A percentile compares a stretch with the other conserved stretches of the same genome.
Conservation (phyloP, 1,284 basidiomycete genomes). For the Ganoderma multipileum region DNA sequence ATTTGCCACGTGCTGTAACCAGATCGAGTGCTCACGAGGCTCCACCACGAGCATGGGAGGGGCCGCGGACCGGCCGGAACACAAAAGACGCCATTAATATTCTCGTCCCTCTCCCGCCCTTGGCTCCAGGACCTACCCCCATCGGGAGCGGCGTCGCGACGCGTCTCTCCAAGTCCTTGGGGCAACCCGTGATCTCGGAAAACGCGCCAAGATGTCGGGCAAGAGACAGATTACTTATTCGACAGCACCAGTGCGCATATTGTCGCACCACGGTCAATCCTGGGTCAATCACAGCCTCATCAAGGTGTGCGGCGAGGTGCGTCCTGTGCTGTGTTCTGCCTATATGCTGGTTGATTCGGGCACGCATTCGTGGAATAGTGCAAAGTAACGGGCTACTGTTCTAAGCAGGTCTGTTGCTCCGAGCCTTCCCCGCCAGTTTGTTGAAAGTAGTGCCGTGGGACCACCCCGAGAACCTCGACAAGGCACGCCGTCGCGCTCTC, state of each 20-base stretch:
- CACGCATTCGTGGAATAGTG: conserved; percentile 9
- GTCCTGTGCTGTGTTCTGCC: not conserved
- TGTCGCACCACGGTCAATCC: conserved; percentile 8
- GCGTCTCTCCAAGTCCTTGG: not conserved
- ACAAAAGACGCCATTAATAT: too few relatives aligned
- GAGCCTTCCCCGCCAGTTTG: not conserved
- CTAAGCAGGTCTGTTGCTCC: conserved; percentile 18
- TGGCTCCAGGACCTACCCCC: too few relatives aligned
- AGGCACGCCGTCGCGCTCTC: conserved; percentile 22
- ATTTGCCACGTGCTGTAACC: not conserved
- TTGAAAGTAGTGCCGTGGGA: conserved; percentile 3
- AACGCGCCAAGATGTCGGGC: conserved; percentile 3
- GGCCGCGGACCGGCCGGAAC: too few relatives aligned
- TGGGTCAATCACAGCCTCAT: conserved; percentile 10
- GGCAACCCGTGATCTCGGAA: not conserved
- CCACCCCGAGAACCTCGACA: conserved; percentile 26
- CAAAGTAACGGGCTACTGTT: conserved; percentile 29
- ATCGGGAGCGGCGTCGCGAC: not conserved
- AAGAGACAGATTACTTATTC: conserved; percentile 15
- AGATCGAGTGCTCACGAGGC: not conserved
- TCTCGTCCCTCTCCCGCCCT: too few relatives aligned
- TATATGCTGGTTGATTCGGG: not conserved
- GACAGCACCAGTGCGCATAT: conserved; percentile 15
- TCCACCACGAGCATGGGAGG: too few relatives aligned
- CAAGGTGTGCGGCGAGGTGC: conserved; percentile 25